phyloP scores from a whole-genome alignment of 495 filamentous ascomycete genomes.

The Neurospora sp. region DNA sequence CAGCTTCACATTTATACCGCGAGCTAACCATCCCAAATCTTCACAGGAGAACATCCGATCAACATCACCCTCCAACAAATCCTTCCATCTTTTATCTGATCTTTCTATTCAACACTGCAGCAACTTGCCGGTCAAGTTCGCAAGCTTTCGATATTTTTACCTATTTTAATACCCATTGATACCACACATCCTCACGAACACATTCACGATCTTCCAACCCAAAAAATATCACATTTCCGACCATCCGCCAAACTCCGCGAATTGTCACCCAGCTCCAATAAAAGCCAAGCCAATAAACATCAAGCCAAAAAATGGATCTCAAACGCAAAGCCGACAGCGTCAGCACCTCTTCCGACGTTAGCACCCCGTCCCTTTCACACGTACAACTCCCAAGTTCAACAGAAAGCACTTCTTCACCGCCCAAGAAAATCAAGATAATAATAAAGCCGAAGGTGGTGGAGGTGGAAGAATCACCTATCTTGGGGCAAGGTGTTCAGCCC shows the following conservation, averaged over 20 bases:
- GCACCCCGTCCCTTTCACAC: background rate
- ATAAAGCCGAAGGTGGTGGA: background rate
- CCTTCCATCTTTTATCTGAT: background rate
- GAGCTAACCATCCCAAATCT: background rate
- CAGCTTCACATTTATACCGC: background rate
- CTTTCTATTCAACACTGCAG: background rate
- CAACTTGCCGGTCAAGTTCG: background rate
- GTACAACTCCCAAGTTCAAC: background rate
- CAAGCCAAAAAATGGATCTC: background rate
- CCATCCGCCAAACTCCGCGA: too few species aligned
- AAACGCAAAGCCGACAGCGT: background rate
- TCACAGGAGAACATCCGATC: background rate
- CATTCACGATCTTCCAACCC: too few species aligned
- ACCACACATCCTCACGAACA: background rate
- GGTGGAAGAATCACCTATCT: background rate
- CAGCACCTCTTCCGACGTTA: background rate
- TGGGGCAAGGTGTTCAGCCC: background rate
- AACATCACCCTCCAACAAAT: background rate
- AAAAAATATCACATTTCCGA: too few species aligned
- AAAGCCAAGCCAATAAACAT: too few species aligned
- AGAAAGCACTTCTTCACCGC: background rate
- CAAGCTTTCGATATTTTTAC: background rate
- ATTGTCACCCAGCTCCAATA: too few species aligned
- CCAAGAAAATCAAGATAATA: background rate
- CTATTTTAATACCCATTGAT: background rate